Conservation (phyloP, 139 green algal genomes). For the Tetraselmis chui region DNA sequence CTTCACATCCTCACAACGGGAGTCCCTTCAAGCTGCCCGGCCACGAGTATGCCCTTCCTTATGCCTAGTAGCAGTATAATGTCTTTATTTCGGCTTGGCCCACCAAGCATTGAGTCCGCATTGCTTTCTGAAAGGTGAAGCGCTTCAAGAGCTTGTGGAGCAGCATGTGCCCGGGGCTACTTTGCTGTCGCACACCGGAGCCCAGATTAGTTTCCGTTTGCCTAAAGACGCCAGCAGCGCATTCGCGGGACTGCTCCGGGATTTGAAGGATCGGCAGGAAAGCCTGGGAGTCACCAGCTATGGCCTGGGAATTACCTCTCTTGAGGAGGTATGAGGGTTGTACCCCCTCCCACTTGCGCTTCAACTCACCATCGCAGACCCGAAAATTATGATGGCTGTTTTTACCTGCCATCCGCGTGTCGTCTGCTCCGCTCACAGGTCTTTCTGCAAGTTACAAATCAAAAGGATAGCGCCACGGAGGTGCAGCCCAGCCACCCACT, state of each 20-base stretch:
- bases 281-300: constrained; percentile 44
- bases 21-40: background rate
- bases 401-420: too few relatives aligned
- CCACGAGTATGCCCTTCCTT: background rate
- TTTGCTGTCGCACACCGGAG: constrained; percentile 30
- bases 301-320: constrained; percentile 60
- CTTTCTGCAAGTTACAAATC: constrained; percentile 29
- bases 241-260: constrained; percentile 27
- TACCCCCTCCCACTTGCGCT: too few relatives aligned
- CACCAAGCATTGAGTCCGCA: too few relatives aligned
- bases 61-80: too few relatives aligned
- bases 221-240: constrained; percentile 12
- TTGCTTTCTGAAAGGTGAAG: background rate
- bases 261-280: constrained; percentile 26
- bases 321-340: constrained; percentile 60
- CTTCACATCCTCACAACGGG: constrained; percentile 48
- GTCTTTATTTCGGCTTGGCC: too few relatives aligned
- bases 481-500: too few relatives aligned
- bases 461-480: too few relatives aligned
- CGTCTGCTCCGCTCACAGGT: too few relatives aligned
- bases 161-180: constrained; percentile 28
- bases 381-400: too few relatives aligned
- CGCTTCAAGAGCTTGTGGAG: constrained; percentile 15
- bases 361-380: too few relatives aligned
- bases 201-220: constrained; percentile 43